Evolutionary conservation across 306 rosid species (phyloP).

Genomic region (Fagus crenata): DNA sequence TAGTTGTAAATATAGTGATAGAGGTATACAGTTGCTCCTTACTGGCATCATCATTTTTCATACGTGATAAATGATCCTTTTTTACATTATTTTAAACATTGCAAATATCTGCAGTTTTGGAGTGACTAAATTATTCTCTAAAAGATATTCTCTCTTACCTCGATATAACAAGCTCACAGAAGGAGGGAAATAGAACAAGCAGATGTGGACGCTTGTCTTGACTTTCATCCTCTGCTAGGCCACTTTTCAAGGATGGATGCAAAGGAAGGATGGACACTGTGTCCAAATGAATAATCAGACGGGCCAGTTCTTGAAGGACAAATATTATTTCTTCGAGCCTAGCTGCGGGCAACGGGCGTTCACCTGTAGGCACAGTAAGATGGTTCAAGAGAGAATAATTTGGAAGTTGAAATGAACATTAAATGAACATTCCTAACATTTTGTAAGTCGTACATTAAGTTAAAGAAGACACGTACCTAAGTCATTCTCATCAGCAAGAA

Average conservation of each 20-base stretch:
- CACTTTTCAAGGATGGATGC: constrained; percentile 53
- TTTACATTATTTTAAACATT: not conserved
- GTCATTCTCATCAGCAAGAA: constrained; percentile 67
- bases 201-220: constrained; percentile 58
- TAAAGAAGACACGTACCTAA: constrained; percentile 48
- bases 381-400: constrained; percentile 20
- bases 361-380: constrained; percentile 52
- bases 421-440: not conserved
- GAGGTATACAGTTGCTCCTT: not conserved
- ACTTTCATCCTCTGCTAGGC: constrained; percentile 45
- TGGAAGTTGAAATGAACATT: constrained; percentile 31
- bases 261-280: constrained; percentile 64
- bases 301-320: constrained; percentile 75
- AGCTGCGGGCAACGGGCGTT: constrained; percentile 69
- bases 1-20: not conserved
- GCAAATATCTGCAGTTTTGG: not conserved
- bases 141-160: constrained; percentile 53
- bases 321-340: constrained; percentile 77
- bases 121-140: not conserved
- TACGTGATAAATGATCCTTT: too few species aligned
- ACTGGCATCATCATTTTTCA: not conserved
- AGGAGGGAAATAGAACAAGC: constrained; percentile 79
- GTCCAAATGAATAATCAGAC: constrained; percentile 63
- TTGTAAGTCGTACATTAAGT: too few species aligned
- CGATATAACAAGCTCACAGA: constrained; percentile 79